Conservation (phyloP, 1,139 yeast genomes). For the Debaryomyces subglobosus region DNA sequence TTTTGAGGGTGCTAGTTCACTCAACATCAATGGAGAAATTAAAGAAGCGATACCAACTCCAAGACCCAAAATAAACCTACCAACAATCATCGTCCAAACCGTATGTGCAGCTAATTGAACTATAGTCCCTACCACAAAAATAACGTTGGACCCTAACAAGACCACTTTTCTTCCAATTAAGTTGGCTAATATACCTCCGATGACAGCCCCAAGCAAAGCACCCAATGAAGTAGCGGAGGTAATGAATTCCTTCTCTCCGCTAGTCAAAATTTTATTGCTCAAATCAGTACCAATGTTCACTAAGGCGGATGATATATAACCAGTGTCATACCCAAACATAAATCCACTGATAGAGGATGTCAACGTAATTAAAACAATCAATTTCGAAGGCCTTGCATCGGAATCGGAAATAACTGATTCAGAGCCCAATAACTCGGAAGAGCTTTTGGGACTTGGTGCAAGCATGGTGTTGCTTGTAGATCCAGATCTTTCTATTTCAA, state of each 20-base stretch:
- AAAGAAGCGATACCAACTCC: constrained; percentile 95
- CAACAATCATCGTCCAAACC: constrained; percentile 90
- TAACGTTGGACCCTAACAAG: constrained; percentile 73
- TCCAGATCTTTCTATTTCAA: constrained; percentile 1
- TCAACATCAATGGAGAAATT: constrained; percentile 85
- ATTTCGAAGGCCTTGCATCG: constrained; percentile 54
- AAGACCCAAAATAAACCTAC: constrained; percentile 90
- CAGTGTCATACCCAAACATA: constrained; percentile 96
- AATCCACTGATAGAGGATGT: constrained; percentile 91
- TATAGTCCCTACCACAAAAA: constrained; percentile 81
- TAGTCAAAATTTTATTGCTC: constrained; percentile 51
- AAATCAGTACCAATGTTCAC: constrained; percentile 83
- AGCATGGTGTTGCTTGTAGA: not conserved
- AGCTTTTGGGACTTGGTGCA: constrained; percentile 5
- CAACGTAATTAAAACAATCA: constrained; percentile 71
- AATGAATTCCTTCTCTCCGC: constrained; percentile 83
- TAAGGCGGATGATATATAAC: constrained; percentile 90
- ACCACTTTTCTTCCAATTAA: constrained; percentile 80
- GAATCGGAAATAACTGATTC: constrained; percentile 3
- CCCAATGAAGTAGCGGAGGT: constrained; percentile 97
- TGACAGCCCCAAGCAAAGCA: constrained; percentile 75
- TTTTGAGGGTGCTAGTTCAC: constrained; percentile 90
- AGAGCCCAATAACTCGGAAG: constrained; percentile 5
- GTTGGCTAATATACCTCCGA: constrained; percentile 84
- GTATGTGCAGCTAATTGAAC: constrained; percentile 78